Conservation (phyloP, 768 basidiomycete genomes). For the Cystobasidium onofrii region DNA sequence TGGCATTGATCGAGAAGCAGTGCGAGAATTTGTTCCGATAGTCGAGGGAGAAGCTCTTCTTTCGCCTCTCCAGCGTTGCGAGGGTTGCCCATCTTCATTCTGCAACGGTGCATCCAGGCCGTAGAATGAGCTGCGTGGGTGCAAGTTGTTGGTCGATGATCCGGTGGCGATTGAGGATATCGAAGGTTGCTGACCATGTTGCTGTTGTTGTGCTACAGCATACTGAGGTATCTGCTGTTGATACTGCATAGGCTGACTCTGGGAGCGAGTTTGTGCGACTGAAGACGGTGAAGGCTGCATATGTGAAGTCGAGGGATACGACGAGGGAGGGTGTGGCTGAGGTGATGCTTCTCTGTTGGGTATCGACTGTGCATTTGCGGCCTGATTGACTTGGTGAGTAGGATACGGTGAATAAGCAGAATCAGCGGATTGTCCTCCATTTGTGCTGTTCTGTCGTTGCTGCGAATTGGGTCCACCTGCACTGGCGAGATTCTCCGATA, state of each 20-base stretch:
- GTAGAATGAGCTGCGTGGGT: conserved; percentile 19
- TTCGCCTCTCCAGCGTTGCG: not conserved
- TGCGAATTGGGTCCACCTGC: not conserved
- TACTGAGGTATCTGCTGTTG: not conserved
- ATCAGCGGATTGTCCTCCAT: not conserved
- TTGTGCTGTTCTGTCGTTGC: not conserved
- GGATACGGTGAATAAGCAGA: not conserved
- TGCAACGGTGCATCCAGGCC: conserved; percentile 1
- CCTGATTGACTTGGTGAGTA: not conserved
- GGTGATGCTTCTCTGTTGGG: not conserved
- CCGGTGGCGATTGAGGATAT: conserved; percentile 1
- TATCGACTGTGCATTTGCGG: not conserved
- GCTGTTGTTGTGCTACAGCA: not conserved
- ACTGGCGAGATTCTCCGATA: not conserved
- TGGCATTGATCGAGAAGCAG: conserved; percentile 15
- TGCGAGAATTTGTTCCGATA: not conserved
- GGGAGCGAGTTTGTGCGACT: not conserved
- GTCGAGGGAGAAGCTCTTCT: not conserved
- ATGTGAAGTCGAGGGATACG: not conserved
- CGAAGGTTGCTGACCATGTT: conserved; percentile 1
- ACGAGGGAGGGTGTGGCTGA: conserved; percentile 1
- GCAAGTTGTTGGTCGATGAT: not conserved
- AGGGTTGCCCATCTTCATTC: not conserved
- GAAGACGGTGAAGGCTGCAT: not conserved
- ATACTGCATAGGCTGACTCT: conserved; percentile 9